Base-by-base conservation (phyloP, 2,329 filamentous ascomycete species). In the Hymenoscyphus salicellus region DNA sequence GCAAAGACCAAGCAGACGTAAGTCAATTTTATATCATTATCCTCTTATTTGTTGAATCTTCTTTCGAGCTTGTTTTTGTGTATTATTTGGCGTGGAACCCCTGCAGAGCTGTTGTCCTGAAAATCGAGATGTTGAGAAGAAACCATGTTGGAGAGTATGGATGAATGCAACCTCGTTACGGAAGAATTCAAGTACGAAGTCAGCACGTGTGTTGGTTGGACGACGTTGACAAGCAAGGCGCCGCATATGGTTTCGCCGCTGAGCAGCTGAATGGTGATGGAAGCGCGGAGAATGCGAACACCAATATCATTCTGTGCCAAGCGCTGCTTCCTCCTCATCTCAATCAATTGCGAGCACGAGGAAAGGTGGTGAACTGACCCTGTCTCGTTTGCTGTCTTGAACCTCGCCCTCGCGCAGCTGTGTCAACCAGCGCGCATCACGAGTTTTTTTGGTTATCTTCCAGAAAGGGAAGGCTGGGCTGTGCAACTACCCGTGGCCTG, bases 161-260 rank as follows among this genome's bases (percentile, higher is more conserved):
- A 41, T 46, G 58, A 60, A 32, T 41, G 43, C 58, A 60, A n/a
- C 43, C 32, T 49, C 23, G 17, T 46, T 26, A 46, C 33, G 32
- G 38, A 26, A 28, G 20, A 30, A 59, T 36, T 23, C 38, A 28
- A 59, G 57, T 43, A 61, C 30, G 32, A 33, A 36, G n/a, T 52
- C 60, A 55, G 46, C 60, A 56, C 55, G 58, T 49, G 52, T 55
- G 49, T 61, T 64, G 63, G 63, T 64, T 64, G 63, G 63, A 60
- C 56, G 46, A 58, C 20, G 20, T 49, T 49, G 43, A 23, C 43
- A 49, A 49, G 43, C 43, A 49, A 49, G 43, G 43, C 43, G 43
- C 43, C 43, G 43, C 43, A 26, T 26, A 23, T 52, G 10, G 46
- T 52, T 23, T 26, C 43, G 43, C 43, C 43, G 43, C 43, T 46